phyloP scores from a whole-genome alignment of 2,329 filamentous ascomycete species.

The Cladophialophora chaetospira region DNA sequence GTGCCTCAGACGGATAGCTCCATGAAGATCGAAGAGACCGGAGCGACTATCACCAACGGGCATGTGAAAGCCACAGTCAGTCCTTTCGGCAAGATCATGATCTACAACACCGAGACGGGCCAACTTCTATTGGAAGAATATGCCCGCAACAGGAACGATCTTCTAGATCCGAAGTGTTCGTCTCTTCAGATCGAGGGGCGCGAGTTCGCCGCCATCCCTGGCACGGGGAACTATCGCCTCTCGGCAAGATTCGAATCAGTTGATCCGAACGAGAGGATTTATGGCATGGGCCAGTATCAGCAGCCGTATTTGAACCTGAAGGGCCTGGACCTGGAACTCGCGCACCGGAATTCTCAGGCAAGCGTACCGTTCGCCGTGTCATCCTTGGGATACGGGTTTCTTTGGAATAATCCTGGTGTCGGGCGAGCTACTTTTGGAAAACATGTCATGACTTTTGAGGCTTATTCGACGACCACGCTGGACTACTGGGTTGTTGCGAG shows the following conservation, averaged over 20 bases:
- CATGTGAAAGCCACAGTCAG: conserved; percentile 51
- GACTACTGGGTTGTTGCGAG: conserved; percentile 67
- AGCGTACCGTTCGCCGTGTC: conserved; percentile 64
- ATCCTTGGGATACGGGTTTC: conserved; percentile 61
- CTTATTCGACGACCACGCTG: conserved; percentile 57
- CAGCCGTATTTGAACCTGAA: conserved; percentile 64
- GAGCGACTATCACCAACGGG: conserved; percentile 43
- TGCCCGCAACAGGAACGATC: conserved; percentile 52
- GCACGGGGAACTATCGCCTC: conserved; percentile 54
- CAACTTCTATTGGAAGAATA: conserved; percentile 56
- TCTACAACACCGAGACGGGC: conserved; percentile 45
- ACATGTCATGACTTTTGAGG: conserved; percentile 64
- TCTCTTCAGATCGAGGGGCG: conserved; percentile 60
- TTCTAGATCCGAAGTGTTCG: conserved; percentile 60
- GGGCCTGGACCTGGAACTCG: conserved; percentile 63
- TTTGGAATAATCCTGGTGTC: conserved; percentile 67
- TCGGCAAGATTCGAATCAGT: conserved; percentile 61
- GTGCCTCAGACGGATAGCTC: too few species aligned
- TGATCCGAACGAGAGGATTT: conserved; percentile 59
- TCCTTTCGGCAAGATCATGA: conserved; percentile 52
- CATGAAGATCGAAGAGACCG: not conserved
- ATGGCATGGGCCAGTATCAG: conserved; percentile 70
- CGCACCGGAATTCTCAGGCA: conserved; percentile 67
- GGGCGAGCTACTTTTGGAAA: conserved; percentile 63
- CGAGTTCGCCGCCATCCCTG: conserved; percentile 58